Evolutionary conservation across 2,329 filamentous ascomycete genomes (phyloP).

Genomic region (Trichoderma sp.): DNA sequence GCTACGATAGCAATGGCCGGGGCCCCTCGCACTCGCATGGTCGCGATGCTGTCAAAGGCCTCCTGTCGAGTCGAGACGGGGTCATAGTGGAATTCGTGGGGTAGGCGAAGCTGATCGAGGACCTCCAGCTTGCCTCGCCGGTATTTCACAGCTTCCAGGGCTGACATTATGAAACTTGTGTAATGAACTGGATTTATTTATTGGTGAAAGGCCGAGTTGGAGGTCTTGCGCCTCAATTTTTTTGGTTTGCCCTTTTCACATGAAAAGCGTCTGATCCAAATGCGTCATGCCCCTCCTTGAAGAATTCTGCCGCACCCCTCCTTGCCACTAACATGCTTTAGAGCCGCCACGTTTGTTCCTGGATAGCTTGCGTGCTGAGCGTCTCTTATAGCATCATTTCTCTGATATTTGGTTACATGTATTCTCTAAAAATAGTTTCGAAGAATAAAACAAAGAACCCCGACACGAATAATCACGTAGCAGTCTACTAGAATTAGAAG

Average conservation of each 20-base stretch:
- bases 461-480: background rate
- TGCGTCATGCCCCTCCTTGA: constrained; percentile 30
- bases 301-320: constrained; percentile 38
- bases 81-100: constrained; percentile 79
- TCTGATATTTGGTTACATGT: background rate
- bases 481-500: background rate
- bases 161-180: constrained; percentile 46
- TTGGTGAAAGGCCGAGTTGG: background rate
- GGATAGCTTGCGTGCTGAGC: background rate
- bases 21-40: constrained; percentile 77
- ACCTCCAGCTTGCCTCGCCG: constrained; percentile 71
- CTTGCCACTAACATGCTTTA: constrained; percentile 5
- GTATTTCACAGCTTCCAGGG: constrained; percentile 77
- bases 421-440: background rate
- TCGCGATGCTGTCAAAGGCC: constrained; percentile 79
- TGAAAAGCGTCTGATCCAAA: constrained; percentile 5
- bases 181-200: background rate
- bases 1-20: constrained; percentile 99
- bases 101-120: constrained; percentile 79
- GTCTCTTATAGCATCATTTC: background rate
- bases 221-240: background rate
- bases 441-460: background rate
- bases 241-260: background rate
- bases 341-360: constrained; percentile 9
- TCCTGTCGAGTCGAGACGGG: constrained; percentile 68